phyloP scores from a whole-genome alignment of 2,329 filamentous ascomycete species.

The Sporothrix inflata region DNA sequence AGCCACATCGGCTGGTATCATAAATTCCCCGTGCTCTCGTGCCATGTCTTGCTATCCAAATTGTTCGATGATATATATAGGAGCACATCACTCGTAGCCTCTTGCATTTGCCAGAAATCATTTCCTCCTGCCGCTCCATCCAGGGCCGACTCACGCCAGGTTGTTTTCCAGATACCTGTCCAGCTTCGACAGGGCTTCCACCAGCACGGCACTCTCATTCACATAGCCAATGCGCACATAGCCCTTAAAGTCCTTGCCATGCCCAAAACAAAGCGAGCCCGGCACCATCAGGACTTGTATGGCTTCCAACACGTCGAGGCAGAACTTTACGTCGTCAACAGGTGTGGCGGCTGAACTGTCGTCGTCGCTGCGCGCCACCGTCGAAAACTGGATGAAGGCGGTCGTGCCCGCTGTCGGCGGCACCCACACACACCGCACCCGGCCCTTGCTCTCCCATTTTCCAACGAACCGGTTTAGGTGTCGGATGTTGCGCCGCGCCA shows the following conservation, averaged over 20 bases:
- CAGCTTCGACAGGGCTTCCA: constrained; percentile 62
- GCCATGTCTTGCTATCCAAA: not conserved
- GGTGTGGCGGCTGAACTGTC: constrained; percentile 44
- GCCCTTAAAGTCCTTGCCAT: constrained; percentile 66
- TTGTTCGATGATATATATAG: not conserved
- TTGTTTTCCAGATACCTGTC: constrained; percentile 46
- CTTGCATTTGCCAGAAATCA: not conserved
- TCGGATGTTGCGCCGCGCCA: constrained; percentile 69
- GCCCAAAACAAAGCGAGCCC: constrained; percentile 73
- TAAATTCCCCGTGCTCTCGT: not conserved
- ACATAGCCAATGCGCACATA: constrained; percentile 80
- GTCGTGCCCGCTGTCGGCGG: constrained; percentile 80
- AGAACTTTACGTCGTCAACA: constrained; percentile 75
- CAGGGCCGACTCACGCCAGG: constrained; percentile 32
- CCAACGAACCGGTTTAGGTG: constrained; percentile 70
- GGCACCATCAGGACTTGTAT: constrained; percentile 76
- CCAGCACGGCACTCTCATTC: constrained; percentile 69
- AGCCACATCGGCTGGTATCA: not conserved
- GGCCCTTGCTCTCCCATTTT: constrained; percentile 54
- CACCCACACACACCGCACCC: constrained; percentile 63
- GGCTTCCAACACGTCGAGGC: constrained; percentile 66
- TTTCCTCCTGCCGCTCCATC: too few species aligned
- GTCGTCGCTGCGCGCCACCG: constrained; percentile 47
- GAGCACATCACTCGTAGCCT: not conserved
- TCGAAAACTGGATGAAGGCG: constrained; percentile 72